phyloP scores from a whole-genome alignment of 345 rosid species.

The Pistacia integerrima region DNA sequence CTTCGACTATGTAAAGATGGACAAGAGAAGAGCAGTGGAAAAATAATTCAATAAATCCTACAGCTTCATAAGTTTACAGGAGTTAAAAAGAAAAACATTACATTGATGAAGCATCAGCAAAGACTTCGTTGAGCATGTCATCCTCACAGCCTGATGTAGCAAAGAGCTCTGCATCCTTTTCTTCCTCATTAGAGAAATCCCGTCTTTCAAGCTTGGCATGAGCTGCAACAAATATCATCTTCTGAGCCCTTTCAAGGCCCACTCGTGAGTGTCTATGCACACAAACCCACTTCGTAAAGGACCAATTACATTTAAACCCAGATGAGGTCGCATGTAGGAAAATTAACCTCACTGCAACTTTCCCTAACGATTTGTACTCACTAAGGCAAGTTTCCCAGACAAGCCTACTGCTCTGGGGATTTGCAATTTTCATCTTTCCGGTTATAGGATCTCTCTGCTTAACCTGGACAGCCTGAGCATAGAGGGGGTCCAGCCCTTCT shows the following conservation, averaged over 20 bases:
- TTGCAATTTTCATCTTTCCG: conserved; percentile 60
- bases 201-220: conserved; percentile 53
- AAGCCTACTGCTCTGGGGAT: conserved; percentile 60
- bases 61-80: conserved; percentile 29
- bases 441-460: conserved; percentile 52
- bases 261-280: conserved; percentile 38
- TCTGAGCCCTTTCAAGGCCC: conserved; percentile 54
- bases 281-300: conserved; percentile 46
- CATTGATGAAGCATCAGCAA: conserved; percentile 45
- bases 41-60: conserved; percentile 42
- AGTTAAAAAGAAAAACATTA: conserved; percentile 43
- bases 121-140: conserved; percentile 49
- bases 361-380: conserved; percentile 54
- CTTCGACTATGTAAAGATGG: conserved; percentile 32
- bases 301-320: conserved; percentile 51
- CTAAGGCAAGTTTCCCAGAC: conserved; percentile 69
- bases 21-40: conserved; percentile 17
- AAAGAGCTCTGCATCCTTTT: conserved; percentile 50
- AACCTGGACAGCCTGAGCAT: conserved; percentile 67
- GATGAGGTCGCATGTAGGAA: conserved; percentile 59
- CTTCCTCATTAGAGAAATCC: conserved; percentile 51
- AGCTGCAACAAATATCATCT: conserved; percentile 59
- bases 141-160: conserved; percentile 38
- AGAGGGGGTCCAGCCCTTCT: conserved; percentile 60
- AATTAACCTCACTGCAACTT: conserved; percentile 55